phyloP scores from a whole-genome alignment of 2,329 filamentous ascomycete genomes.

The Cyanodermella asteris region DNA sequence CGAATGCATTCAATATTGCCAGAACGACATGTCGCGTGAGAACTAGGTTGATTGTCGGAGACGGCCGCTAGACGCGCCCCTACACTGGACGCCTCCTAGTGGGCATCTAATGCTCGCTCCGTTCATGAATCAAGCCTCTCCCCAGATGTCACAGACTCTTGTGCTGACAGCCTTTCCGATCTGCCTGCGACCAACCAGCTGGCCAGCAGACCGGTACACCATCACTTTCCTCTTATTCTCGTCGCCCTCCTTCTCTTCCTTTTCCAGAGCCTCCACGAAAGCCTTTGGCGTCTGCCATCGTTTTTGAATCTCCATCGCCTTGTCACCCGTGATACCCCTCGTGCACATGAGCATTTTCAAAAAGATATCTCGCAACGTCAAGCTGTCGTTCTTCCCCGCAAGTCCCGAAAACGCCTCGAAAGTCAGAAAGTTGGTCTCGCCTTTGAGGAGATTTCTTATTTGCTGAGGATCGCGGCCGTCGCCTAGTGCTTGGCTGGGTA shows the following conservation, averaged over 20 bases:
- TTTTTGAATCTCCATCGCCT: conserved; percentile 58
- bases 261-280: conserved; percentile 47
- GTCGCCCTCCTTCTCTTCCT: conserved; percentile 32
- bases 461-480: conserved; percentile 39
- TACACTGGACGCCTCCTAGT: no score
- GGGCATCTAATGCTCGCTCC: no score
- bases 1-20: no score
- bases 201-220: conserved; percentile 46
- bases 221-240: conserved; percentile 31
- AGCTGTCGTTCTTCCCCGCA: conserved; percentile 51
- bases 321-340: conserved; percentile 51
- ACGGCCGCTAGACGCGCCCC: no score
- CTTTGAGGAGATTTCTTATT: no score
- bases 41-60: no score
- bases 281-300: conserved; percentile 54
- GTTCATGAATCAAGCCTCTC: conserved; percentile 18
- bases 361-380: conserved; percentile 53
- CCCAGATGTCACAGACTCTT: conserved; percentile 55
- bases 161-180: conserved; percentile 47
- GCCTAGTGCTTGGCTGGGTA: no score
- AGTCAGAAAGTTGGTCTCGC: no score
- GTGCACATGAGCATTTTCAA: conserved; percentile 77
- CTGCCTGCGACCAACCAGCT: conserved; percentile 37
- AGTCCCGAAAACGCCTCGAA: conserved; percentile 55
- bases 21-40: no score